Conservation (phyloP, 441 rosid genomes). For the Populus tomentosa region DNA sequence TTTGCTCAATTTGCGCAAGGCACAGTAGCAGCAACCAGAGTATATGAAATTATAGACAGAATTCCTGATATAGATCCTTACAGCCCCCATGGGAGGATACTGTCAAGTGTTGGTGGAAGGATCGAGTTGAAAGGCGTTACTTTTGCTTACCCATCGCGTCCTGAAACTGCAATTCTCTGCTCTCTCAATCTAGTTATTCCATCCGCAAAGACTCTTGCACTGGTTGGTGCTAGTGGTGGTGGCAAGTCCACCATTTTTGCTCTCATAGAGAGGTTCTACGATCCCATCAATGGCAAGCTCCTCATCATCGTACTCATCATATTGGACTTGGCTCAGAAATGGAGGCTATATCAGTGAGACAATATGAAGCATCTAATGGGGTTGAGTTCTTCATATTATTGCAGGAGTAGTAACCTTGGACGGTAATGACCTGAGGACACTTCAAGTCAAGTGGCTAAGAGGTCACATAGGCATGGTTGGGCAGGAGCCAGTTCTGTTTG, state of each 20-base stretch:
- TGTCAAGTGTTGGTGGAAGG: slow-evolving; percentile 42
- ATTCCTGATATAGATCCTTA: slow-evolving; percentile 65
- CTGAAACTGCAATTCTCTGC: slow-evolving; percentile 43
- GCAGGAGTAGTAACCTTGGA: slow-evolving; percentile 55
- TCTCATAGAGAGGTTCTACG: slow-evolving; percentile 68
- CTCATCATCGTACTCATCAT: not conserved
- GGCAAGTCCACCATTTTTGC: slow-evolving; percentile 77
- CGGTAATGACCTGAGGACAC: slow-evolving; percentile 52
- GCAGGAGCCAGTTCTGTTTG: slow-evolving; percentile 65
- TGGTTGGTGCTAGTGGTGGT: slow-evolving; percentile 70
- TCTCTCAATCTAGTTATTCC: slow-evolving; percentile 56
- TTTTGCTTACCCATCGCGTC: slow-evolving; percentile 68
- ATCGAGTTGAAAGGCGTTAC: slow-evolving; percentile 49
- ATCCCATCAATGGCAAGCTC: slow-evolving; percentile 46
- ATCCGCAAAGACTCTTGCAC: slow-evolving; percentile 47
- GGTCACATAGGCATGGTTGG: slow-evolving; percentile 63
- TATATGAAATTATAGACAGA: slow-evolving; percentile 55
- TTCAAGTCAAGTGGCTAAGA: slow-evolving; percentile 68
- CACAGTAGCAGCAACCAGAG: slow-evolving; percentile 57
- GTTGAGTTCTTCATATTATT: slow-evolving; percentile 2
- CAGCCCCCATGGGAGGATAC: slow-evolving; percentile 35
- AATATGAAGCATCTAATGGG: not conserved
- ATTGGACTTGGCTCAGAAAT: no score
- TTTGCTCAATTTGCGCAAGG: slow-evolving; percentile 76
- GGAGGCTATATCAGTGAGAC: not conserved